These are phyloP conservation scores for Aspergillus thermomutatus DNA, from an alignment of 2,329 filamentous ascomycete species.

Conservation along the genomic window DNA sequence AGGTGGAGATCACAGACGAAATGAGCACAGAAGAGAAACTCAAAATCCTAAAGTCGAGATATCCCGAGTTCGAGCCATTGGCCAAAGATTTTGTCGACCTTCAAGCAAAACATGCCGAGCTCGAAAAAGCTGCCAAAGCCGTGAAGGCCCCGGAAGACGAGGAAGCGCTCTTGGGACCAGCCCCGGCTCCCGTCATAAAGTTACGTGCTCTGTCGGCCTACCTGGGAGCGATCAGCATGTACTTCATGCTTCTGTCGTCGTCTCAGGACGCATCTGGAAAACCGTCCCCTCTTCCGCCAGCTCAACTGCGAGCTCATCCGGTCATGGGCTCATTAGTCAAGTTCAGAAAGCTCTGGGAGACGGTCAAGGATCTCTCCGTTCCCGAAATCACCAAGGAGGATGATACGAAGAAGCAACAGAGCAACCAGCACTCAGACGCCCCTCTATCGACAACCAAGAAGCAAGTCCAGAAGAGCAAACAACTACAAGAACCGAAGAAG, in stretches of 20 bases:
- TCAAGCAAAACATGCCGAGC: slow-evolving; percentile 58
- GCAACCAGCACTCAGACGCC: slow-evolving; percentile 21
- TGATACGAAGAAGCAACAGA: slow-evolving; percentile 17
- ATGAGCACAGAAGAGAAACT: slow-evolving; percentile 73
- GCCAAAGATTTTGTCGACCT: slow-evolving; percentile 75
- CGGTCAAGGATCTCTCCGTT: slow-evolving; percentile 63
- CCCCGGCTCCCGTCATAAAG: slow-evolving; percentile 64
- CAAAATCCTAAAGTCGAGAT: slow-evolving; percentile 72
- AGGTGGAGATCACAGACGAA: slow-evolving; percentile 74
- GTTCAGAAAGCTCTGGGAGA: slow-evolving; percentile 77
- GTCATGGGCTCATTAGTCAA: slow-evolving; percentile 82
- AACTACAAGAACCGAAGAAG: slow-evolving; percentile 36
- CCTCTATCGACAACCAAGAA: slow-evolving; percentile 14
- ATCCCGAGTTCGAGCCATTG: slow-evolving; percentile 88
- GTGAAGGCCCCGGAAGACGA: slow-evolving; percentile 45
- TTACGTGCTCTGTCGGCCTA: slow-evolving; percentile 82
- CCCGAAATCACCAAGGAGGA: slow-evolving; percentile 38
- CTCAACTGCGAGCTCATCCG: slow-evolving; percentile 82
- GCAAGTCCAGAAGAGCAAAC: slow-evolving; percentile 35
- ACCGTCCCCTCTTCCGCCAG: slow-evolving; percentile 64
- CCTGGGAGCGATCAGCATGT: slow-evolving; percentile 81
- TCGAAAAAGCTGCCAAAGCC: slow-evolving; percentile 57
- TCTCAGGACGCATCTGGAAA: slow-evolving; percentile 57
- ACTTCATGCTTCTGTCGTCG: slow-evolving; percentile 89
- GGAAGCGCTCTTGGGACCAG: slow-evolving; percentile 36